Evolutionary conservation across 129 eudicot genomes (phyloP).

Genomic region (Erigeron canadensis): DNA sequence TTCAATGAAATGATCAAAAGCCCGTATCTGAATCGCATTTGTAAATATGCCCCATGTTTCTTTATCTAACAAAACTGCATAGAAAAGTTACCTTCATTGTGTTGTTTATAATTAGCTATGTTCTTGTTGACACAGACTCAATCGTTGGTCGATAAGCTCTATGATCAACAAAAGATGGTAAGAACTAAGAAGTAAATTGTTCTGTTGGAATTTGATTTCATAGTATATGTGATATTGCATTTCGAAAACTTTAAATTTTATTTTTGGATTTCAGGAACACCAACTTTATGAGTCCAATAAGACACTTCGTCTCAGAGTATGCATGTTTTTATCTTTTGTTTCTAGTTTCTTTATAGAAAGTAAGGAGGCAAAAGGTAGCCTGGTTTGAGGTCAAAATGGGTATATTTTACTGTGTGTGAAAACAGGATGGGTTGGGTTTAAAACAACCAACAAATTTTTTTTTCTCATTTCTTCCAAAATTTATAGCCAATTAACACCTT

Average conservation of each 20-base stretch:
- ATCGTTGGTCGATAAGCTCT: slow-evolving; percentile 47
- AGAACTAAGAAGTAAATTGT: neutral
- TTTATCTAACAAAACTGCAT: slow-evolving; percentile 4
- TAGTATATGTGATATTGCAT: neutral
- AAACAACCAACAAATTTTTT: neutral
- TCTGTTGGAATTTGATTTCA: neutral
- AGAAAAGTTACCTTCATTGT: slow-evolving; percentile 10
- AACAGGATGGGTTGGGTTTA: neutral
- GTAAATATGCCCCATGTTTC: slow-evolving; percentile 5
- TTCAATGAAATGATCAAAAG: slow-evolving; percentile 1
- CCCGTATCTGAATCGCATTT: neutral
- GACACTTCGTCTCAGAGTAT: slow-evolving; percentile 51
- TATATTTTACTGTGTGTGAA: neutral
- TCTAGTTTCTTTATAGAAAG: slow-evolving; percentile 6
- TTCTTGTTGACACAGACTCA: slow-evolving; percentile 45
- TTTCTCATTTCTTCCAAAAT: neutral
- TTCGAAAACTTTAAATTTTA: neutral
- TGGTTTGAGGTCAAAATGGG: neutral
- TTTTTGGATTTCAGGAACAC: slow-evolving; percentile 40
- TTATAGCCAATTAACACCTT: neutral
- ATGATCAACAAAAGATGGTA: slow-evolving; percentile 56
- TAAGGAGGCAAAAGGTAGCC: neutral
- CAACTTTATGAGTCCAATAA: slow-evolving; percentile 51
- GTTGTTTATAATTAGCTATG: slow-evolving; percentile 10
- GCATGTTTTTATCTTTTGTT: slow-evolving; percentile 13